Evolutionary conservation across 352 stramenopile genomes (phyloP), one percentile per base, ranked within the genome.

Genomic region (Phytophthora litchii): DNA sequence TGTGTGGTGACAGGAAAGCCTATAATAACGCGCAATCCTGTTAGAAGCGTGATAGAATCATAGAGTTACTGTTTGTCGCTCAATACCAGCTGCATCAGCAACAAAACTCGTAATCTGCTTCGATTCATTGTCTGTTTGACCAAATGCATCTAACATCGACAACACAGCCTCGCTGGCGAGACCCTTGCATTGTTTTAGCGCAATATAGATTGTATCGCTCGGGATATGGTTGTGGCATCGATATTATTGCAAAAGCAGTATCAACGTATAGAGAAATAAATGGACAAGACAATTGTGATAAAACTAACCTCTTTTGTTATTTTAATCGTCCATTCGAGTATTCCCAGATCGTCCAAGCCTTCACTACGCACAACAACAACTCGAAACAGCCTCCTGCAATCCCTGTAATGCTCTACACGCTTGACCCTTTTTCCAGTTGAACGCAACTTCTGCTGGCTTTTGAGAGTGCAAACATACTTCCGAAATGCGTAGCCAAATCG

Each of bases 301-400:
- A 3, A 51, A 51, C 17, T n/a, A 51, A 51, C 27, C 43, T 51
- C 43, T 20, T 2, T 16, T 27, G 29, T 51, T 14, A 51, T n/a
- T 40, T 40, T 51, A 40, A 51, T 51, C 1, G 32, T 40, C 43
- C 29, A 51, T 16, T 5, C 21, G 6, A 14, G 9, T 5, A 5
- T 3, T 21, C 14, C 36, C 21, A 21, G 3, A 10, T 42, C 36
- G 16, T 42, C 36, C 3, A 42, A 3, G 3, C 25, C 36, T 3
- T 21, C 36, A 21, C 16, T 8, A 31, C 25, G 25, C 25, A 8
- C 4, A 31, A 31, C 25, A 42, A 21, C 36, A 8, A 42, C n/a
- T 42, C 8, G 25, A 31, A 31, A 31, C 25, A n/a, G n/a, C n/a
- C n/a, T n/a, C n/a, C n/a, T n/a, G n/a, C 25, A 31, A 19, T 21